Conservation (phyloP, 2,329 filamentous ascomycete genomes). For the Aspergillus calidoustus region DNA sequence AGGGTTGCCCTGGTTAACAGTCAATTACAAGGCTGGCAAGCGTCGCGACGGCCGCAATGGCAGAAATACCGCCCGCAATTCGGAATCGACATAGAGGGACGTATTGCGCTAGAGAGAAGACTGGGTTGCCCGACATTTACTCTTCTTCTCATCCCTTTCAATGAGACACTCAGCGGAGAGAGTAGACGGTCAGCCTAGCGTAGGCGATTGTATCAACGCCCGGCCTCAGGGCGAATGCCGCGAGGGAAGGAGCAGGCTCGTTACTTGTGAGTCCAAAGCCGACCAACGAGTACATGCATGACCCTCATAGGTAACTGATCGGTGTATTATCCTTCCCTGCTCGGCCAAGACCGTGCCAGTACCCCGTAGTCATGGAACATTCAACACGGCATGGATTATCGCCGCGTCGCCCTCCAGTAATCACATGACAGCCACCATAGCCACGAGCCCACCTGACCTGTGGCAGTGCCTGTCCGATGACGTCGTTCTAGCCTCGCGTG, state of each 20-base stretch:
- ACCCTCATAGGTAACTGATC: neutral
- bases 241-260: neutral
- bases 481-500: neutral
- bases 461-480: constrained; percentile 14
- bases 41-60: neutral
- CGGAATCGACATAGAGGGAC: neutral
- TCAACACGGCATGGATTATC: neutral
- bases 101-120: neutral
- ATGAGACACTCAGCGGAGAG: neutral
- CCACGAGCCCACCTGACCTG: constrained; percentile 1
- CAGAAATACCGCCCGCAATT: too few relatives aligned
- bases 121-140: neutral
- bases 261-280: neutral
- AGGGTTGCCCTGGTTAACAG: neutral
- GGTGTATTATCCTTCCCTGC: neutral
- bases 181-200: neutral
- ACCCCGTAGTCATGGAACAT: neutral
- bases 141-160: neutral
- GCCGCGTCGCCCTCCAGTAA: neutral
- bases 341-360: neutral
- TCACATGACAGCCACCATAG: neutral
- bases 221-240: neutral
- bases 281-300: neutral
- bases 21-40: neutral
- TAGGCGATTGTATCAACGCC: neutral